Conservation (phyloP, 805 yeast genomes). For the Kazachstania psychrophila region DNA sequence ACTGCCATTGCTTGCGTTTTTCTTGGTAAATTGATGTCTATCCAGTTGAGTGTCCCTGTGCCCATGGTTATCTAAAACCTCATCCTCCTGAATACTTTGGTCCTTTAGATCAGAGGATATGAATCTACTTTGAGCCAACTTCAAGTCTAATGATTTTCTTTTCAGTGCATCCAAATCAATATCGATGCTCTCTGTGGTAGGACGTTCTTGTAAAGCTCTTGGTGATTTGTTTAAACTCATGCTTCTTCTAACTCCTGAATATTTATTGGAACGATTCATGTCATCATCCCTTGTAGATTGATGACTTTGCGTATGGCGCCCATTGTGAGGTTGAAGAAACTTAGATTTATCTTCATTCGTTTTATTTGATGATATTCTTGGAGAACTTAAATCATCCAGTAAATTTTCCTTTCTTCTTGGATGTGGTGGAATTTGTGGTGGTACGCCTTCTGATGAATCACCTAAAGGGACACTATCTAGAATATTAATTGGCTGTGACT, state of each 20-base stretch:
- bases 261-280: no score
- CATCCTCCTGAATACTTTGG: conserved; percentile 1
- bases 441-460: conserved; percentile 1
- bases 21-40: conserved; percentile 8
- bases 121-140: conserved; percentile 15
- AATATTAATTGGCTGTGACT: no score
- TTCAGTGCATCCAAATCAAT: conserved; percentile 17
- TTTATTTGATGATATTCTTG: conserved; percentile 4
- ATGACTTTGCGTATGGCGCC: no score
- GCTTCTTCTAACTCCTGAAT: conserved; percentile 2
- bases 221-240: not conserved
- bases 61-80: not conserved
- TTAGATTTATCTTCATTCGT: not conserved
- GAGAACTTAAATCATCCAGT: conserved; percentile 11
- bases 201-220: conserved; percentile 6
- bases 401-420: conserved; percentile 7
- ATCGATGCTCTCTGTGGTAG: conserved; percentile 25
- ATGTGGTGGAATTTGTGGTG: conserved; percentile 17
- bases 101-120: conserved; percentile 4
- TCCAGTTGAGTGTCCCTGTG: conserved; percentile 8
- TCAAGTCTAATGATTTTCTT: conserved; percentile 19
- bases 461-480: no score
- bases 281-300: no score
- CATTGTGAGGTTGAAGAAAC: not conserved
- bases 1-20: conserved; percentile 14